Conservation (phyloP, 352 stramenopile genomes). For the Pythium sp. region DNA sequence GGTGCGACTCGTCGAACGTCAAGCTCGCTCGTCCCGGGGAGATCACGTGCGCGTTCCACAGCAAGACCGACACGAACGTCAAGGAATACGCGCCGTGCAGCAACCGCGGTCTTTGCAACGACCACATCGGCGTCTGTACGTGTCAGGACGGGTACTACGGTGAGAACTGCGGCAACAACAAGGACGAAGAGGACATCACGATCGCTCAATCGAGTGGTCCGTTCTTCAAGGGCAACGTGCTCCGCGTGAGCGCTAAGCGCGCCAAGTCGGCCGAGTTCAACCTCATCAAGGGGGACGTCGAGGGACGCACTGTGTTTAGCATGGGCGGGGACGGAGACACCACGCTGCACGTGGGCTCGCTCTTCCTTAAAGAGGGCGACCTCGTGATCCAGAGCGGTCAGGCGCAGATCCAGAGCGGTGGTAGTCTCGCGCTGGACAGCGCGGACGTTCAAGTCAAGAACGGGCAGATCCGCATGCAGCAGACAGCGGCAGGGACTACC, state of each 20-base stretch:
- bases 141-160: constrained; percentile 69
- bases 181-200: constrained; percentile 62
- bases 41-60: constrained; percentile 43
- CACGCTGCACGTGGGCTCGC: constrained; percentile 38
- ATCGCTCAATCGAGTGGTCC: constrained; percentile 41
- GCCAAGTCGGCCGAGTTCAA: constrained; percentile 55
- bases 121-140: constrained; percentile 42
- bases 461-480: constrained; percentile 36
- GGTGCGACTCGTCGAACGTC: constrained; percentile 44
- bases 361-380: constrained; percentile 45
- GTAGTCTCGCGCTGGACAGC: constrained; percentile 40
- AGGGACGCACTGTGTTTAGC: constrained; percentile 46
- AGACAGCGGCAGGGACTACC: constrained; percentile 1
- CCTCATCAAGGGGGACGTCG: constrained; percentile 60
- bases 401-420: constrained; percentile 34
- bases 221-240: constrained; percentile 69
- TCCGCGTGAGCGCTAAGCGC: constrained; percentile 52
- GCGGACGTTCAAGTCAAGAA: constrained; percentile 44
- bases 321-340: constrained; percentile 55
- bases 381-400: constrained; percentile 46
- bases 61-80: constrained; percentile 33
- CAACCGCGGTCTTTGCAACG: constrained; percentile 54
- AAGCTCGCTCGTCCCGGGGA: constrained; percentile 20
- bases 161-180: constrained; percentile 65
- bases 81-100: constrained; percentile 63